These are phyloP conservation scores for Ustilago tritici DNA, from an alignment of 1,284 basidiomycete genomes.

Conservation along the genomic window DNA sequence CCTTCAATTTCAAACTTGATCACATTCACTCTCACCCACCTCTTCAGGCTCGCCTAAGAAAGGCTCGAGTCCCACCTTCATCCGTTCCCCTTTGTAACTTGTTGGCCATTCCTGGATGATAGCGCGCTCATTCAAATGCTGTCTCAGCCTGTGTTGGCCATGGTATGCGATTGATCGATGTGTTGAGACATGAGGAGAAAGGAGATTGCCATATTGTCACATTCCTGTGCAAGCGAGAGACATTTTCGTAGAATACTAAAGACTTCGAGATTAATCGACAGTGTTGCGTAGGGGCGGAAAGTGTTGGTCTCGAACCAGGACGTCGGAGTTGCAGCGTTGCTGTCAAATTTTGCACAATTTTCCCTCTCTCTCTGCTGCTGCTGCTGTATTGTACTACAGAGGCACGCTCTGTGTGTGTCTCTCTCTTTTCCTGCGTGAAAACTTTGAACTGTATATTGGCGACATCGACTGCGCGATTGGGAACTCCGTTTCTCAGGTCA, in stretches of 20 bases:
- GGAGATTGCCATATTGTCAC: neutral
- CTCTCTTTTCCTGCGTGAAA: too few species aligned
- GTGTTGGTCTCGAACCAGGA: neutral
- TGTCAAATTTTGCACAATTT: neutral
- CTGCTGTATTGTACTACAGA: neutral
- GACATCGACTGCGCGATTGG: neutral
- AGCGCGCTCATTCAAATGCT: constrained; percentile 14
- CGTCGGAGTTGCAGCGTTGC: neutral
- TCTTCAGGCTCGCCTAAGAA: neutral
- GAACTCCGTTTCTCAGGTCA: too few species aligned
- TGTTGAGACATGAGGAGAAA: neutral
- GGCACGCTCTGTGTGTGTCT: too few species aligned
- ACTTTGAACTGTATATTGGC: neutral
- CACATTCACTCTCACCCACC: neutral
- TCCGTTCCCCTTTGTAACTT: neutral
- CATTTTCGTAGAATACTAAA: neutral
- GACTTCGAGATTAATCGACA: too few species aligned
- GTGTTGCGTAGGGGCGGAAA: too few species aligned
- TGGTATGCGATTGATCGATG: too few species aligned
- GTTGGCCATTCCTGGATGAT: constrained; percentile 5
- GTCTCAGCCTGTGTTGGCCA: neutral
- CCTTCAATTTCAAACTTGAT: neutral
- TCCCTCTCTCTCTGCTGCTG: neutral
- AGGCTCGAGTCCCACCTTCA: constrained; percentile 1
- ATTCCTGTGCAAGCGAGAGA: neutral